Percentiles rank a stretch among this genome's conserved stretches.
Evolutionary conservation across 331 rosid genomes (phyloP).

Genomic region (Ulmus americana): DNA sequence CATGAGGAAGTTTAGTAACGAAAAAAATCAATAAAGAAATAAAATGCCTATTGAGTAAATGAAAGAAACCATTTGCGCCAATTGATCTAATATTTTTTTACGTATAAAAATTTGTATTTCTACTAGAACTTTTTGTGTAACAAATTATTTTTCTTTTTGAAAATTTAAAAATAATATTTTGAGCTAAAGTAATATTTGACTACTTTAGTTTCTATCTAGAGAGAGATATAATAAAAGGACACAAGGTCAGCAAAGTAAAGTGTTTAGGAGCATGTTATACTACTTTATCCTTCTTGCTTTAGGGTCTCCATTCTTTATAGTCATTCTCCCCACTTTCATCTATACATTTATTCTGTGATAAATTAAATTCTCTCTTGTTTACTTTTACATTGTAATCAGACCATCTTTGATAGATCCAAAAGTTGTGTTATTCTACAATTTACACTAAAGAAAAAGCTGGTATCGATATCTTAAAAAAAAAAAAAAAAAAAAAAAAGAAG

Average conservation of each 20-base stretch:
- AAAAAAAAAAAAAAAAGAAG: background rate
- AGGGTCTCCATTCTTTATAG: constrained; percentile 14
- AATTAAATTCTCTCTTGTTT: constrained; percentile 15
- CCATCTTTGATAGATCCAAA: constrained; percentile 11
- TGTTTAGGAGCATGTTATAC: constrained; percentile 5
- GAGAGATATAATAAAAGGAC: background rate
- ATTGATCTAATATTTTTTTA: too few relatives aligned
- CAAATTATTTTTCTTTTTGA: too few relatives aligned
- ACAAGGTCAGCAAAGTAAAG: constrained; percentile 27
- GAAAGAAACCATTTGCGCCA: too few relatives aligned
- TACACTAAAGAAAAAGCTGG: too few relatives aligned
- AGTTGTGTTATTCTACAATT: constrained; percentile 2
- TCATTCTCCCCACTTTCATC: constrained; percentile 13
- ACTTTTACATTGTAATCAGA: constrained; percentile 7
- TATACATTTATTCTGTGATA: constrained; percentile 1
- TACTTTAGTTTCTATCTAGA: constrained; percentile 13
- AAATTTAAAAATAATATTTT: background rate
- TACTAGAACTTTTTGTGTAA: too few relatives aligned
- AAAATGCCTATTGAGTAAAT: too few relatives aligned
- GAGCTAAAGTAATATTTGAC: constrained; percentile 8
- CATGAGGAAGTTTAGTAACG: too few relatives aligned
- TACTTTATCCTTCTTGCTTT: constrained; percentile 25
- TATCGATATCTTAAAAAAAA: too few relatives aligned
- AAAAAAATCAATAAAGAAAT: too few relatives aligned
- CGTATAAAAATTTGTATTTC: too few relatives aligned